A percentile compares a stretch with the other conserved stretches of the same genome.
Conservation (phyloP, 441 rosid genomes). For the Erysimum cheiri region DNA sequence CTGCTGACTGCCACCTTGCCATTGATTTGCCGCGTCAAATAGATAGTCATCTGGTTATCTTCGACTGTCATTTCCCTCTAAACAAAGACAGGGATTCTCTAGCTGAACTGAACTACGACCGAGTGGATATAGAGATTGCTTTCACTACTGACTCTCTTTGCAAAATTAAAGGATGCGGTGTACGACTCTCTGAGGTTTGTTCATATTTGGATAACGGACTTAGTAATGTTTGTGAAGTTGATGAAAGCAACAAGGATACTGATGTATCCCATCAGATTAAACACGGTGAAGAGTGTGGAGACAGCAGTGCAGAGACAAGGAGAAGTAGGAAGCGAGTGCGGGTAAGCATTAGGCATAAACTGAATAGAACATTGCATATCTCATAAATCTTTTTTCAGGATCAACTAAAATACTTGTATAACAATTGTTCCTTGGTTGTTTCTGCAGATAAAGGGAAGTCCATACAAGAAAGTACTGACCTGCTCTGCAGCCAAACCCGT, state of each 20-base stretch:
- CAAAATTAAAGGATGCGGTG: conserved; percentile 7
- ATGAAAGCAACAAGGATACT: not conserved
- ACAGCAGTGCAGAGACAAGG: not conserved
- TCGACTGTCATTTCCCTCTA: not conserved
- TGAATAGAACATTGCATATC: not conserved
- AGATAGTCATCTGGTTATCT: conserved; percentile 5
- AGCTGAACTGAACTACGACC: not conserved
- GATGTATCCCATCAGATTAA: not conserved
- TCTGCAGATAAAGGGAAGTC: no score
- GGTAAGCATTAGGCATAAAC: conserved; percentile 9
- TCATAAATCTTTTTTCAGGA: not conserved
- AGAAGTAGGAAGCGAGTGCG: not conserved
- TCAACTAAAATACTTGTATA: not conserved
- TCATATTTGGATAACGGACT: not conserved
- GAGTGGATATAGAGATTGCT: not conserved
- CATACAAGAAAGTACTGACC: no score
- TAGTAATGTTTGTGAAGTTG: not conserved
- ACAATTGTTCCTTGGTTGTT: no score
- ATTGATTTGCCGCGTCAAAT: not conserved
- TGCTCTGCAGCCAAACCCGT: no score
- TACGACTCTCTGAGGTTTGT: not conserved
- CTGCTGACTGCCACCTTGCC: conserved; percentile 8
- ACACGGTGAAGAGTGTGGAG: not conserved
- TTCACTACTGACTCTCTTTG: not conserved
- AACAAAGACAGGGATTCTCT: not conserved